Base-by-base conservation (phyloP, 192 early-diverging fungal genomes). In the Linnemannia schmuckeri region DNA sequence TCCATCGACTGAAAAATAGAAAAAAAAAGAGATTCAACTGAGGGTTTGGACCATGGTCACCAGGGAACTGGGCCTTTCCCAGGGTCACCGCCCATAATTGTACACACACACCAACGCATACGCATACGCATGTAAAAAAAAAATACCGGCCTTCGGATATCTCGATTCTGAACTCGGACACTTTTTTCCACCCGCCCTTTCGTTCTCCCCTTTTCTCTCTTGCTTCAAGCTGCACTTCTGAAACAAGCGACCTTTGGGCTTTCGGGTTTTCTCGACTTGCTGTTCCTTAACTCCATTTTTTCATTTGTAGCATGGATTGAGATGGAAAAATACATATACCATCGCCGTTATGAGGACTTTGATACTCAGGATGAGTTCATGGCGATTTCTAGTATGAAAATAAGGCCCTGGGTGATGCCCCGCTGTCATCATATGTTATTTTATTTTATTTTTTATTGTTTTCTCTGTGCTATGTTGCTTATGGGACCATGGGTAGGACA, bases 71-170 rank as follows among this genome's bases (percentile, higher is more conserved):
- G 61, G 15, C 61, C 61, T 66, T 66, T 15, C 61, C 61, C 61
- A 66, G 61, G 61, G 61, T 66, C 30, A 66, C 61, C 10, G 30
- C 61, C 30, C 9, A 30, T 13, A 27, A n/a, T 33, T 7, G 1
- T 3, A 33, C 8, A 17, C 24, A 63, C 12, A n/a, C n/a, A n/a
- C n/a, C n/a, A n/a, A 27, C 1, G 61, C 61, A 35, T 63, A 33
- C 30, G 30, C 61, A 66, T 33, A 33, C 57, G n/a, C 30, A 66
- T 66, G 27, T 66, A 66, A 66, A 35, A 33, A 35, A 66, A 63
- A 35, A 66, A 35, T 66, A 66, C 61, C 61, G 61, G 33, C 61
- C 61, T 66, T 66, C 61, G 61, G 61, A 66, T 66, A 66, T 66
- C 61, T 66, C 61, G 61, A 66, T 66, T 66, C 30, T 66, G 3